A percentile compares a stretch with the other conserved stretches of the same genome.
These are phyloP conservation scores for Cystobasidiopsis lactophilus DNA, from an alignment of 768 basidiomycete species.

Conservation along the genomic window DNA sequence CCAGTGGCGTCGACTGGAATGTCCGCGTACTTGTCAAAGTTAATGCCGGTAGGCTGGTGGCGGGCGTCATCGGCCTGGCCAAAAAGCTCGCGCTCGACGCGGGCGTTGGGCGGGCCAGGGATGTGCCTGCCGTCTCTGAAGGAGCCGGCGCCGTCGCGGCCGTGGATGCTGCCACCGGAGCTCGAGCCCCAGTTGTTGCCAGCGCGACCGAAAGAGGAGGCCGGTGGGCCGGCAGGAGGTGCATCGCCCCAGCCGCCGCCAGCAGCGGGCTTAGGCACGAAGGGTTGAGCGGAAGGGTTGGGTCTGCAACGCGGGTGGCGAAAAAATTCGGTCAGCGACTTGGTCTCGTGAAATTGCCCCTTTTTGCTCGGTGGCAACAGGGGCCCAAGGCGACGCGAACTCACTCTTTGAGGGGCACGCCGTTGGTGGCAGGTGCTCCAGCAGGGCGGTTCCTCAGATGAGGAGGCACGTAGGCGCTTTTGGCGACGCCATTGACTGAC, in stretches of 20 bases:
- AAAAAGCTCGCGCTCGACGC: slow-evolving; percentile 88
- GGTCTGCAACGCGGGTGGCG: neutral
- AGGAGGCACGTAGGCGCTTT: slow-evolving; percentile 2
- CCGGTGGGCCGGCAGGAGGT: neutral
- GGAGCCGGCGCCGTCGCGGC: slow-evolving; percentile 33
- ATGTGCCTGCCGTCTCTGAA: slow-evolving; percentile 84
- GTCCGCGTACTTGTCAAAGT: slow-evolving; percentile 99
- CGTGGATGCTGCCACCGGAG: slow-evolving; percentile 18
- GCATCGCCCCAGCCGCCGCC: neutral
- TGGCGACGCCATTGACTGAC: too few species aligned
- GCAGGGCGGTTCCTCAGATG: neutral
- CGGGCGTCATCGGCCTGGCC: slow-evolving; percentile 66
- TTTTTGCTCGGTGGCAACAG: too few species aligned
- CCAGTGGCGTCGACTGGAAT: slow-evolving; percentile 99
- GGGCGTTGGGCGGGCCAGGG: slow-evolving; percentile 56
- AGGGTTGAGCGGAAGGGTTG: slow-evolving; percentile 1
- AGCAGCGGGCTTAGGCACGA: neutral
- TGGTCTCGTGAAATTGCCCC: neutral
- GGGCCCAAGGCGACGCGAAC: too few species aligned
- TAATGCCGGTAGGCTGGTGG: slow-evolving; percentile 90
- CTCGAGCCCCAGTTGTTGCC: neutral
- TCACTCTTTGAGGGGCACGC: too few species aligned
- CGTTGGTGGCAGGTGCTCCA: too few species aligned
- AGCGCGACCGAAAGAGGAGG: neutral
- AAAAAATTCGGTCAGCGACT: neutral